These are phyloP conservation scores for Sclerotinia trifoliorum DNA, from an alignment of 2,329 filamentous ascomycete species.

Conservation along the genomic window DNA sequence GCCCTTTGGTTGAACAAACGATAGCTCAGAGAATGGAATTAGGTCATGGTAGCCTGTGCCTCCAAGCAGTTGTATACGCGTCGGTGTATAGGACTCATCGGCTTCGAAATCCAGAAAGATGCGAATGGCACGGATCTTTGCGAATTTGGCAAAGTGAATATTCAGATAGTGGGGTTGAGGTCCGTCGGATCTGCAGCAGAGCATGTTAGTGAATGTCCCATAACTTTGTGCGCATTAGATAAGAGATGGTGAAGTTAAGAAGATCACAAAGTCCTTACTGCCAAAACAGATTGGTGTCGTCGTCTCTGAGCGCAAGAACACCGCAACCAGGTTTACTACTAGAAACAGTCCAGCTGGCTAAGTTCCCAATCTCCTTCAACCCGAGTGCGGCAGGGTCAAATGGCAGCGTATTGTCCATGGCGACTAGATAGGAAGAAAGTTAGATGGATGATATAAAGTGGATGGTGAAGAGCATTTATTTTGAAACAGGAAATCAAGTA, in stretches of 20 bases:
- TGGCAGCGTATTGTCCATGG: constrained; percentile 40
- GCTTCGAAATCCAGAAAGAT: constrained; percentile 87
- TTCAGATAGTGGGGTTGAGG: constrained; percentile 80
- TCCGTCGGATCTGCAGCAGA: constrained; percentile 65
- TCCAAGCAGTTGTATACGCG: constrained; percentile 82
- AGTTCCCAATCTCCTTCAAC: constrained; percentile 80
- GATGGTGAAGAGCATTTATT: not conserved
- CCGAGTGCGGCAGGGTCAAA: constrained; percentile 53
- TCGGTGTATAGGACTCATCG: constrained; percentile 96
- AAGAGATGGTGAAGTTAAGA: not conserved
- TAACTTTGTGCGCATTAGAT: not conserved
- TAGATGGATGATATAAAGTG: constrained; percentile 20
- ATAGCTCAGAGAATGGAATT: constrained; percentile 80
- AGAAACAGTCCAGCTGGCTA: constrained; percentile 80
- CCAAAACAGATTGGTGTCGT: constrained; percentile 74
- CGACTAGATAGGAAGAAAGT: constrained; percentile 28
- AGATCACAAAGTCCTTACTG: constrained; percentile 54
- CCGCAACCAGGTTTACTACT: constrained; percentile 79
- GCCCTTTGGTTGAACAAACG: constrained; percentile 74
- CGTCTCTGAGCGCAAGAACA: constrained; percentile 71
- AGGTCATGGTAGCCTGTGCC: constrained; percentile 91
- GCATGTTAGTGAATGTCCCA: not conserved
- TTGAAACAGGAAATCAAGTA: not conserved
- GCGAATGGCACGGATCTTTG: constrained; percentile 74
- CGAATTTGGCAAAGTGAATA: constrained; percentile 81